A percentile compares a stretch with the other conserved stretches of the same genome.
These are phyloP conservation scores for Alternaria triticimaculans DNA, from an alignment of 2,329 filamentous ascomycete genomes.

Conservation along the genomic window DNA sequence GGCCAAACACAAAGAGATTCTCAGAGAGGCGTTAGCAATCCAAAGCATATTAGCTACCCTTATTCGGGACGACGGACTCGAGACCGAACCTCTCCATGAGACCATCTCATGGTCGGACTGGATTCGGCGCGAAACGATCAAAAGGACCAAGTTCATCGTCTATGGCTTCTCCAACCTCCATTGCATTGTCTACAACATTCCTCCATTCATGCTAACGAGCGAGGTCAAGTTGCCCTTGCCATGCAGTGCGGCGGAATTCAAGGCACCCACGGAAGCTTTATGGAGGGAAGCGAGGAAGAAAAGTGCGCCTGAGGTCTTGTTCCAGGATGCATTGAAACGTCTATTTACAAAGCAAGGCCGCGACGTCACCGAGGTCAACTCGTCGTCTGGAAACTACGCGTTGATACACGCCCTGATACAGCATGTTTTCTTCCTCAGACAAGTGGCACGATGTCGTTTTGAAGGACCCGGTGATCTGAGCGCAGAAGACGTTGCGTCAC, in stretches of 20 bases:
- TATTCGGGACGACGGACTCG: conserved; percentile 61
- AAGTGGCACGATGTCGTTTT: conserved; percentile 49
- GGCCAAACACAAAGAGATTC: conserved; percentile 63
- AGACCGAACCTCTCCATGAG: conserved; percentile 62
- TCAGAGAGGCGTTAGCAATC: conserved; percentile 64
- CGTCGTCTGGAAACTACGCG: conserved; percentile 67
- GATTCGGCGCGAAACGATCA: conserved; percentile 60
- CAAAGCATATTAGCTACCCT: conserved; percentile 64
- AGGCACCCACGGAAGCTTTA: conserved; percentile 57
- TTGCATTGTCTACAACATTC: conserved; percentile 67
- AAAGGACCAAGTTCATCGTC: conserved; percentile 63
- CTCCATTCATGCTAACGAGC: conserved; percentile 62
- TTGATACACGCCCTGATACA: conserved; percentile 75
- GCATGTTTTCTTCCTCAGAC: conserved; percentile 73
- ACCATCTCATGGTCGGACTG: conserved; percentile 63
- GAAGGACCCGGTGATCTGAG: conserved; percentile 42
- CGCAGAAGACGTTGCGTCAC: conserved; percentile 50
- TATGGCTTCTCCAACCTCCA: conserved; percentile 67
- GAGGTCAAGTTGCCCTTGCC: conserved; percentile 63
- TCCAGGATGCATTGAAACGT: conserved; percentile 43
- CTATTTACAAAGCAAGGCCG: conserved; percentile 43
- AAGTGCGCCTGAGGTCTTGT: conserved; percentile 31
- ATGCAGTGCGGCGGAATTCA: conserved; percentile 62
- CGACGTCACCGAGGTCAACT: conserved; percentile 41
- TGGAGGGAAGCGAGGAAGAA: conserved; percentile 54